These are phyloP conservation scores for Phalaenopsis equestris DNA, from an alignment of 106 monocot species.

Conservation along the genomic window DNA sequence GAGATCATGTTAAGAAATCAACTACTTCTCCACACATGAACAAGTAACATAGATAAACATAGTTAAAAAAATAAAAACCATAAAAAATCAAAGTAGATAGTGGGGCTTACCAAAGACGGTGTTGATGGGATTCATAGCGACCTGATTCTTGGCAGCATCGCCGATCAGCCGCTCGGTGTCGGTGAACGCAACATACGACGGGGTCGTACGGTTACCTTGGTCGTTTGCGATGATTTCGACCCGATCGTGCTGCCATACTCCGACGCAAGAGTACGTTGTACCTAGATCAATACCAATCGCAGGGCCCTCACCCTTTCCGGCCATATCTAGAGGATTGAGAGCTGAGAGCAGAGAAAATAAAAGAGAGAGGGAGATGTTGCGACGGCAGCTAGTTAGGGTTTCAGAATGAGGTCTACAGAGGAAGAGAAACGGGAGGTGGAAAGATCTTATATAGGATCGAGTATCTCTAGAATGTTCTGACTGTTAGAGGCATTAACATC, in stretches of 20 bases:
- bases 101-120: slow-evolving; percentile 25
- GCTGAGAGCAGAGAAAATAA: no score
- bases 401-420: no score
- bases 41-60: background rate
- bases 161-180: slow-evolving; percentile 40
- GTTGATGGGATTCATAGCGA: slow-evolving; percentile 47
- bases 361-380: no score
- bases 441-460: no score
- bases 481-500: no score
- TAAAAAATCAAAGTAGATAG: no score
- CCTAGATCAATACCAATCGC: slow-evolving; percentile 3
- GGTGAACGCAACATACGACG: slow-evolving; percentile 19
- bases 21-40: background rate
- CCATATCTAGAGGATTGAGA: background rate
- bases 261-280: slow-evolving; percentile 2
- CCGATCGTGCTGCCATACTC: slow-evolving; percentile 19
- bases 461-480: no score
- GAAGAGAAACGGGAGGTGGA: no score
- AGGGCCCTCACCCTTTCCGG: slow-evolving; percentile 9
- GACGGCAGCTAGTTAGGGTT: no score
- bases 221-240: slow-evolving; percentile 25
- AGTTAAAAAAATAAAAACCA: background rate
- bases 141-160: slow-evolving; percentile 43
- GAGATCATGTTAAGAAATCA: background rate
- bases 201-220: slow-evolving; percentile 21